These are phyloP conservation scores for Brassica hybrid DNA, from an alignment of 441 rosid genomes.

Conservation along the genomic window DNA sequence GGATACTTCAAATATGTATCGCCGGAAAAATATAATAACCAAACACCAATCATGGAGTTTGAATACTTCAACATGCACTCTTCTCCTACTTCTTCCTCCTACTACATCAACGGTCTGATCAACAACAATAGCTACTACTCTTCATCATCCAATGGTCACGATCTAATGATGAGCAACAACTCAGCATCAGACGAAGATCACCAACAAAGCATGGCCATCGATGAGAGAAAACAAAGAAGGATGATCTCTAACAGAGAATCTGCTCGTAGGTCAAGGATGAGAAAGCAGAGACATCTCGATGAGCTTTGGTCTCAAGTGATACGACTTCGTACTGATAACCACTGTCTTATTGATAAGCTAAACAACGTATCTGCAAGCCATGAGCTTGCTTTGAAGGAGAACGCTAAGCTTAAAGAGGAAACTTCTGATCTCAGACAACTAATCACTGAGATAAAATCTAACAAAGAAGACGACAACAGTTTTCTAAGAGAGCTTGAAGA, in stretches of 20 bases:
- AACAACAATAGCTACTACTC: constrained; percentile 40
- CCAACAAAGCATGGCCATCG: constrained; percentile 61
- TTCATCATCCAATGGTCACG: constrained; percentile 46
- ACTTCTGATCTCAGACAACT: constrained; percentile 72
- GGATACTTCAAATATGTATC: constrained; percentile 55
- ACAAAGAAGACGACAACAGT: constrained; percentile 42
- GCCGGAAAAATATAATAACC: constrained; percentile 48
- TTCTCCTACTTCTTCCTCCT: constrained; percentile 55
- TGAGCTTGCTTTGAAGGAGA: constrained; percentile 68
- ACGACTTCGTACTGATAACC: constrained; percentile 67
- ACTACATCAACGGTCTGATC: constrained; percentile 44
- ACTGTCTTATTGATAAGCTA: constrained; percentile 66
- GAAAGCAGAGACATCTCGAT: constrained; percentile 79
- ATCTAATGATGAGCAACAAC: constrained; percentile 63
- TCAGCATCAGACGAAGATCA: constrained; percentile 89
- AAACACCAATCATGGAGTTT: constrained; percentile 40
- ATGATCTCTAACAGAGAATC: constrained; percentile 84
- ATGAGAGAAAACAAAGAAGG: constrained; percentile 74
- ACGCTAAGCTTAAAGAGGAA: constrained; percentile 79
- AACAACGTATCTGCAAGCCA: constrained; percentile 67
- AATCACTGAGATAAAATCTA: constrained; percentile 35
- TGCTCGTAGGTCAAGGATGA: constrained; percentile 80
- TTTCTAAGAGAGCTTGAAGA: constrained; percentile 42
- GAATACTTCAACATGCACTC: constrained; percentile 48
- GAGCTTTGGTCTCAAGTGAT: constrained; percentile 78